Conservation (phyloP, 108 stramenopile genomes). For the Pseudonitzschia pungens region DNA sequence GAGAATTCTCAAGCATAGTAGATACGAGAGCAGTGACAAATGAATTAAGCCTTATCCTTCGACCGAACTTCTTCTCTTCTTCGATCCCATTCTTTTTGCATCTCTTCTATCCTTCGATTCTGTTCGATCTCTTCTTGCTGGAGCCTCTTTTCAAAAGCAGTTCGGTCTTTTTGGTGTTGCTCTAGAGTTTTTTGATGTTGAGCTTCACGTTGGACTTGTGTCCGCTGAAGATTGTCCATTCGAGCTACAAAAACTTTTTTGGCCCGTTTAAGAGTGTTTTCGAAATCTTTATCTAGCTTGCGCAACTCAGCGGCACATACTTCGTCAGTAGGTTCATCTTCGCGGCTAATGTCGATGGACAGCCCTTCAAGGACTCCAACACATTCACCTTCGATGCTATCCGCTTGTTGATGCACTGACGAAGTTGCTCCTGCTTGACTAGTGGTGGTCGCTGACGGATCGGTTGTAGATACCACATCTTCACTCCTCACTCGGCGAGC, state of each 20-base stretch:
- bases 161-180: constrained; percentile 83
- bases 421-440: neutral
- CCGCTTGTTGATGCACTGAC: neutral
- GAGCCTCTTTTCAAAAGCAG: constrained; percentile 83
- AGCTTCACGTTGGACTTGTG: constrained; percentile 73
- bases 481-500: neutral
- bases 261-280: constrained; percentile 76
- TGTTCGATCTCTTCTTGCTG: constrained; percentile 83
- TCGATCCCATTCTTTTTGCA: constrained; percentile 64
- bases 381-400: neutral
- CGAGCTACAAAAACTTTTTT: constrained; percentile 80
- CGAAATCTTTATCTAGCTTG: constrained; percentile 71
- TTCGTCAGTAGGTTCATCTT: constrained; percentile 44
- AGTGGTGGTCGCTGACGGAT: neutral
- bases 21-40: too few species aligned
- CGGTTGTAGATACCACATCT: constrained; percentile 1
- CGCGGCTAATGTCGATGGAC: constrained; percentile 28
- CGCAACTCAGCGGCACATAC: constrained; percentile 59
- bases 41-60: constrained; percentile 13
- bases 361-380: constrained; percentile 23
- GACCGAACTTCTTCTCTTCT: constrained; percentile 32
- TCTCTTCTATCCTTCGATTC: constrained; percentile 65
- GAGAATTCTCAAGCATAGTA: too few species aligned
- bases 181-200: constrained; percentile 84
- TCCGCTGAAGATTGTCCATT: constrained; percentile 85